Base-by-base conservation (phyloP, 495 filamentous ascomycete genomes). In the Aspergillus bertholletiae region DNA sequence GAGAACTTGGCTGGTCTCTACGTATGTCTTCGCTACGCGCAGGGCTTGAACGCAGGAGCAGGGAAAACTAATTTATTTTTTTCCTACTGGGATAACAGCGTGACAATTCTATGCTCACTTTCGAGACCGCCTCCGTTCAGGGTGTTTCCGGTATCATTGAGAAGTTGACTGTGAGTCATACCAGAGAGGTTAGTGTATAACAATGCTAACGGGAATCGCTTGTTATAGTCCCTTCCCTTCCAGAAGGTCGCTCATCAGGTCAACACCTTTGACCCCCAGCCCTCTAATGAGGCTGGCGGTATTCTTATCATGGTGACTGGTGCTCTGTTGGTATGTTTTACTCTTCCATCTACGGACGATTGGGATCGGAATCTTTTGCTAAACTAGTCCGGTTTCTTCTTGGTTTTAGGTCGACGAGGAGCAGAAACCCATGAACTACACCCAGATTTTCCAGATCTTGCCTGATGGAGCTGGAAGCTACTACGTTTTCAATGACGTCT, bases 401-500 rank as follows among this genome's bases (percentile, higher is more conserved):
- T n/a, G 15, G 9, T 53, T 43, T 43, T 59, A 96, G 92, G 84
- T 90, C 60, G 92, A 96, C 53, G 91, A 89, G 49, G 82, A 89
- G 67, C 74, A 85, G 58, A 78, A 80, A 55, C 88, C 90, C 37
- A 90, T 96, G 82, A 87, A 79, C 78, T 97, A 88, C 74, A 84
- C 84, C 28, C 92, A 97, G 76, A 70, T 75, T 26, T 97, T 96
- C 80, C 88, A 92, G 61, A 83, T 97, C 43, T 67, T 80, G 55
- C 86, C 85, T 32, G 87, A 92, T 24, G 74, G 71, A n/a, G 11
- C 60, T 23, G 87, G 84, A 40, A 83, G 77, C 72, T 96, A 85
- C 78, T 96, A 82, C 67, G 86, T 97, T 64, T 85, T 84, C 75
- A 96, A 96, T 78, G 92, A 97, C 67, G 74, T 96, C 73, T 97